Base-by-base conservation (phyloP, 331 rosid genomes). In the Cucumis variabilis region DNA sequence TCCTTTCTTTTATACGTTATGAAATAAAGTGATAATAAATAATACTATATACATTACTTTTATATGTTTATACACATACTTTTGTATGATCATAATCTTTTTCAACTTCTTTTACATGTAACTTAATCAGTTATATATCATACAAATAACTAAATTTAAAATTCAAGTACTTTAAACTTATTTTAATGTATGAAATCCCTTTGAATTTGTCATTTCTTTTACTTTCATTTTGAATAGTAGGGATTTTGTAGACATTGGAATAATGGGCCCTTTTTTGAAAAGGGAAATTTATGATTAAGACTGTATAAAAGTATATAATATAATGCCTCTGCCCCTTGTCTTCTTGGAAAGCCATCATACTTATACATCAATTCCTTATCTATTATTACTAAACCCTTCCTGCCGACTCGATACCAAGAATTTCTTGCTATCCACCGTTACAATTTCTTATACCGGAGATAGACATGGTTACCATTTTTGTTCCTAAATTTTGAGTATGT, bases 301-400 rank as follows among this genome's bases (percentile, higher is more conserved):
- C 46, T 27, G 0, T 65, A 13, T 68, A 68, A 71, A 14, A 72
- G 78, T 44, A 44, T 44, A 44, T 44, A 44, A 37, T 37, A 37
- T 72, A 72, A 72, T n/a, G 51, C 3, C 78, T 72, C 51, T 19
- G 78, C 27, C 79, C 53, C 79, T 73, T 73, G 79, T 73, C 53
- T 73, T 37, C 79, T 73, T 73, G 79, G 79, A 73, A 73, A 33
- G 79, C 79, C 79, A 73, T 33, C 13, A 11, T 4, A 20, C 13
- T 33, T 17, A 16, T 72, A 0, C 8, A 30, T 33, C 76, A 30
- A 70, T 6, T 30, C n/a, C 76, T 28, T 28, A 27, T 70, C 46
- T 30, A 27, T 37, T 4, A 37, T 37, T 37, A 69, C 20, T 5
- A 21, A 2, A 5, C 0, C 0, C 13, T 63, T 63, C 25, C 13